Evolutionary conservation across 805 yeast species (phyloP), one percentile per base, ranked within the genome.

Genomic region (Teunomyces funiuensis): DNA sequence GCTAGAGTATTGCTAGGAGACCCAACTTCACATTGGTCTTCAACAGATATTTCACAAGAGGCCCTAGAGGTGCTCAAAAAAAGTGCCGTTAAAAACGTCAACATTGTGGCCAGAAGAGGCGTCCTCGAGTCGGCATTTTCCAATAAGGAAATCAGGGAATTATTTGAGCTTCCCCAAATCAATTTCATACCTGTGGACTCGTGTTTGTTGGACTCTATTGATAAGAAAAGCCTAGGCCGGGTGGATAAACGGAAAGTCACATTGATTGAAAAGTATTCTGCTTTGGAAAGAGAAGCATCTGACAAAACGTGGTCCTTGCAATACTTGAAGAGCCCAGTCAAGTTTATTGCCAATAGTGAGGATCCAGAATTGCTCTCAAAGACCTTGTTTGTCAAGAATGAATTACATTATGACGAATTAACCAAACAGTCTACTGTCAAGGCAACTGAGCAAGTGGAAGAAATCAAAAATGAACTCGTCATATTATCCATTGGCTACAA

Each of bases 71-170:
- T 61, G n/a, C 64, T 93, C 37, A 54, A 62, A 27, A 54, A 57
- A 5, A 79, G 85, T 37, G 68, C 61, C 0, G 82, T 93, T n/a
- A 65, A 76, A 45, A 69, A 73, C 5, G 86, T 93, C 11, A 76
- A 76, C 36, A 77, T 93, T 15, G 83, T 86, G 36, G 99, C 90
- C 2, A 76, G 99, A 52, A 74, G 97, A 56, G 97, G 97, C 2
- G 69, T 88, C 16, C 60, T 83, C 33, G 90, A 89, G 50, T 81
- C 93, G 33, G 93, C 96, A 18, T 93, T 90, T 60, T 85, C 97
- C 3, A 91, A 87, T 51, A 91, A 89, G 58, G 99, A 93, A 61
- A 73, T 91, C 17, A 74, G 97, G 56, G 98, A 93, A 57, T 65
- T 91, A 27, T 67, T 90, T 55, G 85, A 82, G 40, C 61, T 88